phyloP scores from a whole-genome alignment of 2,329 filamentous ascomycete genomes.

The Botrytis byssoidea region DNA sequence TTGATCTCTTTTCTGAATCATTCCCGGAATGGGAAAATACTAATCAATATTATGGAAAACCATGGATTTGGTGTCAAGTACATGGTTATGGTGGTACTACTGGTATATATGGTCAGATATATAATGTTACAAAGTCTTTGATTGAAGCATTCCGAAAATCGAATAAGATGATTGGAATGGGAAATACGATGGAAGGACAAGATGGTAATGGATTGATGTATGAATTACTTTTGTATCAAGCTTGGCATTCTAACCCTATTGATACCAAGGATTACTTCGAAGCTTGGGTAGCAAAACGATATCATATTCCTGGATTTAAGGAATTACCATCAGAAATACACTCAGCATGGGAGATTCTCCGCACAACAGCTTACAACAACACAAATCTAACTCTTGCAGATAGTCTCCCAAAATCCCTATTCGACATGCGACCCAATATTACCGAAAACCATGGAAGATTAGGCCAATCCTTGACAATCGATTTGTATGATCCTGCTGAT shows the following conservation, averaged over 20 bases:
- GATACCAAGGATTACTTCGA: slow-evolving; percentile 47
- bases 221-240: slow-evolving; percentile 50
- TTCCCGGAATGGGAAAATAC: slow-evolving; percentile 52
- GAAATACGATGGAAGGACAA: slow-evolving; percentile 50
- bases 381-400: background rate
- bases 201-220: slow-evolving; percentile 55
- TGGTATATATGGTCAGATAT: slow-evolving; percentile 51
- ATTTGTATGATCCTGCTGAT: background rate
- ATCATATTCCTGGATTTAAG: slow-evolving; percentile 32
- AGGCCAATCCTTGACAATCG: background rate
- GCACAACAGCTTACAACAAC: slow-evolving; percentile 28
- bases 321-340: slow-evolving; percentile 41
- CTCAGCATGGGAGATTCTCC: slow-evolving; percentile 48
- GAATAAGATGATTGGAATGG: slow-evolving; percentile 47
- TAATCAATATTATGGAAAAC: slow-evolving; percentile 50
- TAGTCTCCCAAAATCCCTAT: background rate
- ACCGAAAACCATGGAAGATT: background rate
- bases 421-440: background rate
- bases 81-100: slow-evolving; percentile 51
- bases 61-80: slow-evolving; percentile 55
- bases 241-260: slow-evolving; percentile 47
- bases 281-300: slow-evolving; percentile 47
- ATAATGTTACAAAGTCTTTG: slow-evolving; percentile 48
- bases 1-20: slow-evolving; percentile 52
- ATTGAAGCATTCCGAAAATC: slow-evolving; percentile 46